Base-by-base conservation (phyloP, 2,329 filamentous ascomycete species). In the Fusarium setosum region DNA sequence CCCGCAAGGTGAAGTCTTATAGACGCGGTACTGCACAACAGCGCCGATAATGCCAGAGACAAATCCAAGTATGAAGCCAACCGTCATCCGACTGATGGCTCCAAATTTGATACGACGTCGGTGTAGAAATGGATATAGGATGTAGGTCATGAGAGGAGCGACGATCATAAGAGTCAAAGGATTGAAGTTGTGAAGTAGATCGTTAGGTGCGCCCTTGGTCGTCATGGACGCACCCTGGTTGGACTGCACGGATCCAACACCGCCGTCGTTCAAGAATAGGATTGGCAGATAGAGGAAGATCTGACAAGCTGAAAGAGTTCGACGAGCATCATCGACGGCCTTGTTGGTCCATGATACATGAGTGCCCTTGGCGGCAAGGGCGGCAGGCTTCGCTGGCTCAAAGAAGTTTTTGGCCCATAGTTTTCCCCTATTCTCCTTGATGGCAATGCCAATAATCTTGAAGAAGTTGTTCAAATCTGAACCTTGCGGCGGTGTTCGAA, bases 391-490 rank as follows among this genome's bases (percentile, higher is more conserved):
- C 13, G 42, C 42, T 6, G 42, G 31, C 1, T 32, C 11, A 5
- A 47, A 21, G 31, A 31, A 90, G 85, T 15, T 80, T 78, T 24
- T 81, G 79, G 45, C 79, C 78, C 61, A 86, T 83, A 66, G 86
- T 68, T 82, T 61, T 34, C 53, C 53, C 15, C 44, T 47, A 26
- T 47, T 45, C 8, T 57, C 18, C 32, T 62, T 84, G 67, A 78
- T 71, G n/a, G 74, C 70, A 9, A 41, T 24, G 6, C 31, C 44
- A 9, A 62, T 26, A 4, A 59, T 59, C 34, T 55, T 59, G 50
- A 88, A 73, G 10, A 89, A 85, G 48, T 88, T 87, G 35, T 81
- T 79, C 32, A 92, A 78, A 18, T 91, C 88, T 0, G 88, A 92
- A n/a, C 90, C 91, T 34, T 83, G 84, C 0, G 91, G 90, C 8